Conservation (phyloP, 2,329 filamentous ascomycete species). For the Colletotrichum sp. region DNA sequence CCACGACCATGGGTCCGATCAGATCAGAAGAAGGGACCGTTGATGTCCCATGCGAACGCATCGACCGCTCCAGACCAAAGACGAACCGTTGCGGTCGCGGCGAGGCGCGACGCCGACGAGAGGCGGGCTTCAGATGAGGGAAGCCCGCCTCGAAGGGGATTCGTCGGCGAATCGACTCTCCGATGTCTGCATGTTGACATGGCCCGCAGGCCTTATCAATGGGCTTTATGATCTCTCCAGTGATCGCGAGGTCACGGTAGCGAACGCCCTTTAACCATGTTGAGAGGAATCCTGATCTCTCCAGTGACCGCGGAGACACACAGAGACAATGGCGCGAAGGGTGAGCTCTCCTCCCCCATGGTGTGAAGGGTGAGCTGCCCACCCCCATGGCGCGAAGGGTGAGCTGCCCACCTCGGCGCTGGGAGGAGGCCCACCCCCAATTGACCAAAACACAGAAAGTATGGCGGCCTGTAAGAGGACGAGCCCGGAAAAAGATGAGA, state of each 20-base stretch:
- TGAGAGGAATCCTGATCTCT: not conserved
- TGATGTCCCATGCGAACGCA: not conserved
- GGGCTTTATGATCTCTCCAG: not conserved
- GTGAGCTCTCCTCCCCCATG: not conserved
- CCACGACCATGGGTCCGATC: not conserved
- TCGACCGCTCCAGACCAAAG: not conserved
- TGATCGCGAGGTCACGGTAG: not conserved
- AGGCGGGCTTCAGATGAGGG: not conserved
- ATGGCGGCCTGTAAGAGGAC: not conserved
- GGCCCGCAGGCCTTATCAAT: not conserved
- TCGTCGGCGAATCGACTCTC: not conserved
- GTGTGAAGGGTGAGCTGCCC: not conserved
- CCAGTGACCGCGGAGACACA: not conserved
- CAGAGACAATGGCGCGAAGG: not conserved
- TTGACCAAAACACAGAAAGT: not conserved
- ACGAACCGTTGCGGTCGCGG: not conserved
- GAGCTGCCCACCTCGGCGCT: not conserved
- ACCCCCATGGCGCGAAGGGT: not conserved
- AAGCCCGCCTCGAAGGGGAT: not conserved
- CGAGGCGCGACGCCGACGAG: not conserved
- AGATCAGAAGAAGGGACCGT: not conserved
- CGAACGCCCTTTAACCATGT: not conserved
- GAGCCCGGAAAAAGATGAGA: not conserved
- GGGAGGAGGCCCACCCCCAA: not conserved
- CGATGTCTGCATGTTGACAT: not conserved